phyloP scores from a whole-genome alignment of 1,139 yeast species.

The Debaryomycetaceae sp. region DNA sequence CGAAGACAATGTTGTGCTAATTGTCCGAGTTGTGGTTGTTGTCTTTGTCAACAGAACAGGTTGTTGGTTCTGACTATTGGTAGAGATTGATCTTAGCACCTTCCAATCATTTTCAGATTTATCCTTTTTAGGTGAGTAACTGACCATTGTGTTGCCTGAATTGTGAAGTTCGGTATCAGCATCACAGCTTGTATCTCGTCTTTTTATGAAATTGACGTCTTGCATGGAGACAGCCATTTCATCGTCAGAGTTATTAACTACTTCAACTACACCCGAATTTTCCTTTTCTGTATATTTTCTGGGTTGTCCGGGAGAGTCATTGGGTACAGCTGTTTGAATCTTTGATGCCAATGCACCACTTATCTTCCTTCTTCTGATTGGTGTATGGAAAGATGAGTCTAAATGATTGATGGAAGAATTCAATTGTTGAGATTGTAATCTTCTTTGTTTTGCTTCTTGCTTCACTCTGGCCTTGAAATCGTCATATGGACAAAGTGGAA shows the following conservation, averaged over 20 bases:
- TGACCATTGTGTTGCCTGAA: constrained; percentile 9
- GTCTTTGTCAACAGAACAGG: constrained; percentile 46
- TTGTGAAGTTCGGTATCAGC: constrained; percentile 13
- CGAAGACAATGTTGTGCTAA: constrained; percentile 44
- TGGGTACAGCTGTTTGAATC: constrained; percentile 77
- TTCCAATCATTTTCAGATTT: constrained; percentile 31
- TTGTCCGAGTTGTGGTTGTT: constrained; percentile 47
- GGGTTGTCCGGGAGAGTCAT: constrained; percentile 96
- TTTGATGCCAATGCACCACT: constrained; percentile 68
- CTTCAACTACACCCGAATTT: constrained; percentile 23
- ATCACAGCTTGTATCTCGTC: constrained; percentile 15
- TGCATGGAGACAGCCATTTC: constrained; percentile 26
- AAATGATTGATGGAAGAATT: constrained; percentile 29
- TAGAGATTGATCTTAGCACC: constrained; percentile 41
- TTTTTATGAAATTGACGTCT: constrained; percentile 21
- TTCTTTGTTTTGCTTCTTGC: constrained; percentile 43
- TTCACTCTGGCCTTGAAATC: constrained; percentile 48
- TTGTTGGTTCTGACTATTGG: constrained; percentile 26
- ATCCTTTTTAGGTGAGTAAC: constrained; percentile 6
- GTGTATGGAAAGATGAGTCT: constrained; percentile 60
- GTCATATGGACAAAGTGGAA: constrained; percentile 63
- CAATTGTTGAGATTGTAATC: constrained; percentile 28
- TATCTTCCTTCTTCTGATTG: constrained; percentile 66
- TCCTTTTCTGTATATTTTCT: constrained; percentile 56
- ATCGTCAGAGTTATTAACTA: constrained; percentile 40